Evolutionary conservation across 1,284 basidiomycete species (phyloP), one percentile per base, ranked within the genome.

Genomic region (Sporisorium sorghi): DNA sequence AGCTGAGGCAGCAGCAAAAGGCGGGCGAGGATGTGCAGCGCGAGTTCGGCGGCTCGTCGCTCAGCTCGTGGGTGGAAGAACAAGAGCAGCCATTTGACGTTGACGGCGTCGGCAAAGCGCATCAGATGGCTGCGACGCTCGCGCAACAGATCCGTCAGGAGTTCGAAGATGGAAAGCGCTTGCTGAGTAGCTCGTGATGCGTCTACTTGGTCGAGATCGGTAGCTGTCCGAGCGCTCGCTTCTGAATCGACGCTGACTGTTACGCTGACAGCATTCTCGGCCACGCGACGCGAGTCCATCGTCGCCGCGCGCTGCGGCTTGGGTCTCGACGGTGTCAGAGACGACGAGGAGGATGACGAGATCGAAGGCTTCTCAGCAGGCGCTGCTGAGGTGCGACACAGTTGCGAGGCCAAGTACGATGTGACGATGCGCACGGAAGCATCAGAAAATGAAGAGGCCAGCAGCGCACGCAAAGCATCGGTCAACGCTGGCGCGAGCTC

Each of bases 381-480:
- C 0, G 19, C 3, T 19, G 35, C 19, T 3, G 50, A 23, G 6
- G 50, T 58, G 12, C 49, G 89, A 74, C 91, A 90, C n/a, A 94
- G 85, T 77, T 92, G 91, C 0, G 92, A 91, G 15, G 93, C 92
- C 11, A 96, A 86, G 80, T 92, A 97, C 0, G 93, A 91, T 5
- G 94, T 90, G 0, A 94, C 85, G 0, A 93, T 92, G 79, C 94
- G 94, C 78, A 96, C 91, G 0, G 89, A 88, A 47, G 90, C 89
- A 23, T 91, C 91, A 2, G 88, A 87, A 78, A 92, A 93, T 23
- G 88, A 87, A 0, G 89, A 87, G 75, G 89, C 23, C 14, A 81
- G 61, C 3, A 68, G 24, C 0, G 59, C 67, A 6, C 60, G 67
- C 15, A 80, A 47, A 1, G 77, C 67, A 14, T 62, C 58, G 24